phyloP scores from a whole-genome alignment of 495 filamentous ascomycete genomes.

The Aspergillus bridgeri region DNA sequence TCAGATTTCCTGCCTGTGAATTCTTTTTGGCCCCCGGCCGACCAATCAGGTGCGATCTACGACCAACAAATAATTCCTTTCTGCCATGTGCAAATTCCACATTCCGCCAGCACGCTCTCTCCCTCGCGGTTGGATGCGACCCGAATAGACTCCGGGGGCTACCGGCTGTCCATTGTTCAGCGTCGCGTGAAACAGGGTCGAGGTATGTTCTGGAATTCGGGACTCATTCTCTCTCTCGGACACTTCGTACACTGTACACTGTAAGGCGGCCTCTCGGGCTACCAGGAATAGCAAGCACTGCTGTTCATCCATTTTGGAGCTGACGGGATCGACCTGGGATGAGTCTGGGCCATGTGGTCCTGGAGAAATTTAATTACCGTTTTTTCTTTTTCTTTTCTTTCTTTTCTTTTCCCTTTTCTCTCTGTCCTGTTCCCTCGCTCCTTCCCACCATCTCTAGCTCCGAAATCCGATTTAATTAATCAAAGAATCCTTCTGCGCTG shows the following conservation, averaged over 20 bases:
- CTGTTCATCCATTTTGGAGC: neutral
- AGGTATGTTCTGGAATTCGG: neutral
- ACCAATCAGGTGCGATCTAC: neutral
- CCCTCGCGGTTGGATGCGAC: neutral
- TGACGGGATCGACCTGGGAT: constrained; percentile 4
- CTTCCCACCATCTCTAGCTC: neutral
- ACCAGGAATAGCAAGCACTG: neutral
- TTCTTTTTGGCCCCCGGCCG: neutral
- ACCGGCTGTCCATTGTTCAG: neutral
- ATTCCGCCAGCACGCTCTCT: neutral
- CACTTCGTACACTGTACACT: no score
- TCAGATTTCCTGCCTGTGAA: neutral
- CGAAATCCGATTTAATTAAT: neutral
- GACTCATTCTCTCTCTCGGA: neutral
- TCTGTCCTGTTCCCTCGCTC: no score
- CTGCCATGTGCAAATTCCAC: neutral
- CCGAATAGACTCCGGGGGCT: neutral
- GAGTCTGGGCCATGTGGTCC: constrained; percentile 5
- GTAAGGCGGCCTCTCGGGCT: neutral
- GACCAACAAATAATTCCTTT: neutral
- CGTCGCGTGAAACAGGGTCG: neutral
- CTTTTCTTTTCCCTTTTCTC: no score
- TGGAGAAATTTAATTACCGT: neutral
- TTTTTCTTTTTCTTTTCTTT: neutral
- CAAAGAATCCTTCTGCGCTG: neutral